Evolutionary conservation across 2,329 filamentous ascomycete species (phyloP), one percentile per base, ranked within the genome.

Genomic region (Fusarium musae): DNA sequence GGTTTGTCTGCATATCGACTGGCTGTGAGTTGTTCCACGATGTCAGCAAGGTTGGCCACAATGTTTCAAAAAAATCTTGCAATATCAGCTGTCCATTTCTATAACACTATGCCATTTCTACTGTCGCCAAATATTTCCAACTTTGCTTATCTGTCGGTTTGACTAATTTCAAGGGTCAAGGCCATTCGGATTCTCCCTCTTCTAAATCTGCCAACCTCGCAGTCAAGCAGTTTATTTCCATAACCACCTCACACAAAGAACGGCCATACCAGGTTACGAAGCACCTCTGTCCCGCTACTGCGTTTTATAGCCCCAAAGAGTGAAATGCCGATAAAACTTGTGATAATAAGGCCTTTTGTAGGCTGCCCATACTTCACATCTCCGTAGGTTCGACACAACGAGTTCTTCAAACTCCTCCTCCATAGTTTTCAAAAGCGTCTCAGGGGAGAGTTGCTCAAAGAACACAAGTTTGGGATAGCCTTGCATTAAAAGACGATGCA

Each of bases 261-360:
- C 16, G 9, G 3, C 5, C 13, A 9, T 13, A 19, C 8, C 17
- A 13, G 23, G 8, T 46, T 15, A 28, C 23, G 13, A 13, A 9
- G 43, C 4, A 46, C 12, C 3, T 2, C 8, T 1, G 6, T 28
- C 12, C 11, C 6, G 17, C 17, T 28, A 17, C 12, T 46, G 5
- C 0, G 8, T 19, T 3, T 9, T 9, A 46, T 4, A 9, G 23
- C 23, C 13, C 17, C 12, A 46, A 3, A 46, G 43, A 28, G 23
- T 28, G 26, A 46, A 15, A 28, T 28, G 3, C 4, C 26, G 43
- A 4, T 3, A 0, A 6, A 46, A 8, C 0, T 21, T 46, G 23
- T 21, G 2, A 19, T 9, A 10, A 19, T 46, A 17, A 21, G 21
- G 10, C 37, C 23, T 6, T 5, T 26, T 28, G 8, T 13, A 0